These are phyloP conservation scores for Carpinus viminea DNA, from an alignment of 306 rosid species.

Conservation along the genomic window DNA sequence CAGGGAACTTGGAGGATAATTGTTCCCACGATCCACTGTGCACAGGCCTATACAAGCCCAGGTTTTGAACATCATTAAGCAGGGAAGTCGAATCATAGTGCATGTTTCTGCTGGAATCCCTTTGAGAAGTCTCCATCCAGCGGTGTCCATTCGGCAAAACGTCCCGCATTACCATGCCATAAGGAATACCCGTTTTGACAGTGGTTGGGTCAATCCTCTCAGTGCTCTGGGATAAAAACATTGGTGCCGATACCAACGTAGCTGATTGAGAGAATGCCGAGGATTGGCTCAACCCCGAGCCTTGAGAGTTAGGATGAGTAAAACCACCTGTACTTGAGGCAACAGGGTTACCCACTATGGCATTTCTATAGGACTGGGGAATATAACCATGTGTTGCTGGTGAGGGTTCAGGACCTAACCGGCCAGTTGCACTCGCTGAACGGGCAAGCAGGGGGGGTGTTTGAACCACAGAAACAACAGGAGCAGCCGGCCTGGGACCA, in stretches of 20 bases:
- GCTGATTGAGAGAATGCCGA: constrained; percentile 60
- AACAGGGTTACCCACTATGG: constrained; percentile 76
- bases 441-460: constrained; percentile 72
- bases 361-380: constrained; percentile 94
- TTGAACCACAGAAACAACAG: constrained; percentile 74
- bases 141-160: constrained; percentile 61
- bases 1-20: constrained; percentile 46
- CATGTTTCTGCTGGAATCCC: constrained; percentile 56
- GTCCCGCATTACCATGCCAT: constrained; percentile 52
- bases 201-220: constrained; percentile 59
- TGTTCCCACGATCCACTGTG: constrained; percentile 54
- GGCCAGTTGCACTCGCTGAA: constrained; percentile 83
- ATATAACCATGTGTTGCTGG: constrained; percentile 70
- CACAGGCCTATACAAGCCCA: constrained; percentile 52
- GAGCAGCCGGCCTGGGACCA: constrained; percentile 72
- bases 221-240: constrained; percentile 58
- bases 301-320: constrained; percentile 54
- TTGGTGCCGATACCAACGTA: constrained; percentile 61
- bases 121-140: constrained; percentile 67
- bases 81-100: constrained; percentile 52
- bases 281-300: constrained; percentile 52
- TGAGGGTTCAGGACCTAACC: constrained; percentile 84
- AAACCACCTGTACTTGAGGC: constrained; percentile 52
- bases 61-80: constrained; percentile 52
- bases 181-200: constrained; percentile 52